Evolutionary conservation across 495 filamentous ascomycete genomes (phyloP).

Genomic region (Cercophora scortea): DNA sequence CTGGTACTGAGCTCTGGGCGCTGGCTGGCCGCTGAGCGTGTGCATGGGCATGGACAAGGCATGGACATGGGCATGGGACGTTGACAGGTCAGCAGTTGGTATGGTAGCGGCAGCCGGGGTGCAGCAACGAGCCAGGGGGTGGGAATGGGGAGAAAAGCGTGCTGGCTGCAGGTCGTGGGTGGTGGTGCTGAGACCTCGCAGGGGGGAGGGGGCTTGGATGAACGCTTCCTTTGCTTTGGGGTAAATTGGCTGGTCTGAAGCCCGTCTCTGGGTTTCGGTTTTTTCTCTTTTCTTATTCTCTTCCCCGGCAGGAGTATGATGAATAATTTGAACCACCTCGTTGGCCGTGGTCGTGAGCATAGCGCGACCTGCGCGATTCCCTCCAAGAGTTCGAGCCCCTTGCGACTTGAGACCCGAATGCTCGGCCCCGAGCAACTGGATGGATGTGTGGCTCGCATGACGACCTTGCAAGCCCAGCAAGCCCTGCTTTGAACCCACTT

Average conservation of each 20-base stretch:
- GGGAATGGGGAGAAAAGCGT: constrained; percentile 1
- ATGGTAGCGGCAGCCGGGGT: constrained; percentile 15
- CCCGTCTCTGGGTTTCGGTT: neutral
- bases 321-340: neutral
- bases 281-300: constrained; percentile 5
- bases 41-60: neutral
- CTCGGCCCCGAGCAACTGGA: constrained; percentile 16
- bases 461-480: constrained; percentile 16
- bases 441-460: constrained; percentile 15
- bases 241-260: constrained; percentile 17
- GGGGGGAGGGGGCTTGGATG: constrained; percentile 12
- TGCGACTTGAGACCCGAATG: constrained; percentile 15
- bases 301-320: neutral
- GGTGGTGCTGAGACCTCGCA: constrained; percentile 14
- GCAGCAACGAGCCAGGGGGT: constrained; percentile 12
- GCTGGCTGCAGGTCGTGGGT: constrained; percentile 10
- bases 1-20: neutral
- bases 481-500: neutral
- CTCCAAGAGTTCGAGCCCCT: constrained; percentile 3
- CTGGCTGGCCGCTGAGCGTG: neutral
- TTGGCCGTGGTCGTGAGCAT: neutral
- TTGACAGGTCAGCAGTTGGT: constrained; percentile 8
- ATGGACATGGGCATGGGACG: neutral
- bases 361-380: constrained; percentile 7
- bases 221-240: constrained; percentile 9